These are phyloP conservation scores for Panellus pusillus DNA, from an alignment of 768 basidiomycete species.

Conservation along the genomic window DNA sequence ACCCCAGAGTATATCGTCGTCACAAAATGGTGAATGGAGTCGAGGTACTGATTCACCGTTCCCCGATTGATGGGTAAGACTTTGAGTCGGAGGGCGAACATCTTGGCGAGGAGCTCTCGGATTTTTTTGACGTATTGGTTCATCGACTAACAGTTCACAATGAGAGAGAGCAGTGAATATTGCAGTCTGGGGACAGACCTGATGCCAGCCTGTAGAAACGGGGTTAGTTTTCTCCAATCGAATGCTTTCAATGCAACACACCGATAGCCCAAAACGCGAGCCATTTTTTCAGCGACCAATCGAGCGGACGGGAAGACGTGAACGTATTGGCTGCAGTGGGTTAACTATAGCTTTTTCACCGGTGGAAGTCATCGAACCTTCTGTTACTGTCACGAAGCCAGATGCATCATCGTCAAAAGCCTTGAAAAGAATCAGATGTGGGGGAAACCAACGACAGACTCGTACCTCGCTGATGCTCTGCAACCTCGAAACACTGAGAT, in stretches of 20 bases:
- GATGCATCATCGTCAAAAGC: conserved; percentile 37
- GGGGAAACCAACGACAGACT: not conserved
- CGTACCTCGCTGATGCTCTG: conserved; percentile 33
- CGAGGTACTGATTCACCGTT: conserved; percentile 19
- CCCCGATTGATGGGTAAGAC: conserved; percentile 17
- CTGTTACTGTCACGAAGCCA: conserved; percentile 30
- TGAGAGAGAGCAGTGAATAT: not conserved
- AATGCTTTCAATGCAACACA: conserved; percentile 5
- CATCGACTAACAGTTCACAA: conserved; percentile 9
- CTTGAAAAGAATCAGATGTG: too few relatives aligned
- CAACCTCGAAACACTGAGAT: conserved; percentile 29
- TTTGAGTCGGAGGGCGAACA: conserved; percentile 16
- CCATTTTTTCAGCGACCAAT: conserved; percentile 34
- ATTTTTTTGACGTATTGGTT: conserved; percentile 16
- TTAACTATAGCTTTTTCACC: not conserved
- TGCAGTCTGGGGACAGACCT: not conserved
- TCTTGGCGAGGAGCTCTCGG: conserved; percentile 17
- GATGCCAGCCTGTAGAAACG: conserved; percentile 10
- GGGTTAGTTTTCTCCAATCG: too few relatives aligned
- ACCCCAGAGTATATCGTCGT: conserved; percentile 14
- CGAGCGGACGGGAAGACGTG: conserved; percentile 28
- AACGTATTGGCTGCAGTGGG: conserved; percentile 33
- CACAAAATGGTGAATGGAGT: conserved; percentile 16
- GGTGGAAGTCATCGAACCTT: not conserved
- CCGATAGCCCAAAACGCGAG: conserved; percentile 36